phyloP scores from a whole-genome alignment of 2,329 filamentous ascomycete genomes.

The Fusarium drepaniforme region DNA sequence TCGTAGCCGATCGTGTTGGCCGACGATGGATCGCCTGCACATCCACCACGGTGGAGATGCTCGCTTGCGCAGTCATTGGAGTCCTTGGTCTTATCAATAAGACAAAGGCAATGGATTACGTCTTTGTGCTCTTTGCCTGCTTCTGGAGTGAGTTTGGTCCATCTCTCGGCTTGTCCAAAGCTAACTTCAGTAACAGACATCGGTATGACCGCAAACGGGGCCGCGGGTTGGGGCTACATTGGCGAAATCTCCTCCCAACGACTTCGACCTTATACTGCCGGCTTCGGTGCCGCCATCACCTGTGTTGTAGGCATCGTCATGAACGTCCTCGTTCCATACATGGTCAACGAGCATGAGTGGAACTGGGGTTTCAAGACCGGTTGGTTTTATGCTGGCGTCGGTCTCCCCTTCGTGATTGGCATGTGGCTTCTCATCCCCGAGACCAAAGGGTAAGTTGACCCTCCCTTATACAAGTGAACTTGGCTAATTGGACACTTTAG shows the following conservation, averaged over 20 bases:
- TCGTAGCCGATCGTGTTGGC: neutral
- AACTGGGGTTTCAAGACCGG: neutral
- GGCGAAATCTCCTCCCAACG: neutral
- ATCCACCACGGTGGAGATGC: neutral
- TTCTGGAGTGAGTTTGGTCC: neutral
- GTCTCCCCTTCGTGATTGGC: neutral
- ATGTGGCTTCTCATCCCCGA: constrained; percentile 1
- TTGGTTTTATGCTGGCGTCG: neutral
- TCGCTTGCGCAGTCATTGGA: neutral
- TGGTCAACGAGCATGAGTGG: neutral
- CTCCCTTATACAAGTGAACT: accelerated
- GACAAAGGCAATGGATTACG: neutral
- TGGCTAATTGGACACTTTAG: neutral
- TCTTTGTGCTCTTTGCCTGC: neutral
- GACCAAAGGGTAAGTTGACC: neutral
- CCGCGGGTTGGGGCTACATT: neutral
- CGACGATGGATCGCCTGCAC: neutral
- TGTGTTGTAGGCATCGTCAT: neutral
- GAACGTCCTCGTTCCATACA: neutral
- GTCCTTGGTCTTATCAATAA: neutral
- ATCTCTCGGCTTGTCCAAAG: neutral
- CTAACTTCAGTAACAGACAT: neutral
- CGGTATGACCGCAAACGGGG: neutral
- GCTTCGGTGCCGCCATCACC: neutral
- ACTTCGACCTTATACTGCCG: neutral